Evolutionary conservation across 208 protist genomes (phyloP).

Genomic region (Entamoeba invadens): DNA sequence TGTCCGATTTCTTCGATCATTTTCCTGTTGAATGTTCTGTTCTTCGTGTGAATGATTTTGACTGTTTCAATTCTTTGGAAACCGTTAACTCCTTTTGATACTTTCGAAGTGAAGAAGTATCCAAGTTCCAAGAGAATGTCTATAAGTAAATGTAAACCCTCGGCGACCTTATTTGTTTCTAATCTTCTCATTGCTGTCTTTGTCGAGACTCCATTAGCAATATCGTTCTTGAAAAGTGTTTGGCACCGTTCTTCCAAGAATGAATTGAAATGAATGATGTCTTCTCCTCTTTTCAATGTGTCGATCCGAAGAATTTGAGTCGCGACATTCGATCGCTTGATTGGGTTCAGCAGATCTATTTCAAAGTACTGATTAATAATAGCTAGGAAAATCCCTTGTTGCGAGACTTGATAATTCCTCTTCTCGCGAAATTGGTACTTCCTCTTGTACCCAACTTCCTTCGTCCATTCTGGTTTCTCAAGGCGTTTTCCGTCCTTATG

Average conservation of each 20-base stretch:
- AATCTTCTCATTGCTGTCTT: neutral
- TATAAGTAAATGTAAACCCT: neutral
- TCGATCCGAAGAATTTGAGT: neutral
- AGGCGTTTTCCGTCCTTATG: no score
- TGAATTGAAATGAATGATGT: neutral
- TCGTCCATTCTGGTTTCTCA: neutral
- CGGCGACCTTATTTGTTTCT: neutral
- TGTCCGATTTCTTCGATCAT: no score
- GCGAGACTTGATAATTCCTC: neutral
- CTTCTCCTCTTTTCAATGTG: neutral
- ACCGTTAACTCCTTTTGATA: neutral
- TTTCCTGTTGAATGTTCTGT: no score
- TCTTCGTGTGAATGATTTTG: no score
- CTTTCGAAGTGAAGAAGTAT: neutral
- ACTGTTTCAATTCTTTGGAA: neutral
- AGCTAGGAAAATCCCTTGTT: neutral
- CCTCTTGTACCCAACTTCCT: neutral
- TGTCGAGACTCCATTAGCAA: neutral
- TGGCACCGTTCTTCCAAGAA: neutral
- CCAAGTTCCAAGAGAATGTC: neutral
- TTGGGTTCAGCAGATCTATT: neutral
- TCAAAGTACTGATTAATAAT: neutral
- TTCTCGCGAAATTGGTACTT: neutral
- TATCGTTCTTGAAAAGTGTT: neutral
- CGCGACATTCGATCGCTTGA: neutral